A percentile compares a stretch with the other conserved stretches of the same genome.
Conservation (phyloP, 352 stramenopile genomes). For the Phytophthora nicotianae region DNA sequence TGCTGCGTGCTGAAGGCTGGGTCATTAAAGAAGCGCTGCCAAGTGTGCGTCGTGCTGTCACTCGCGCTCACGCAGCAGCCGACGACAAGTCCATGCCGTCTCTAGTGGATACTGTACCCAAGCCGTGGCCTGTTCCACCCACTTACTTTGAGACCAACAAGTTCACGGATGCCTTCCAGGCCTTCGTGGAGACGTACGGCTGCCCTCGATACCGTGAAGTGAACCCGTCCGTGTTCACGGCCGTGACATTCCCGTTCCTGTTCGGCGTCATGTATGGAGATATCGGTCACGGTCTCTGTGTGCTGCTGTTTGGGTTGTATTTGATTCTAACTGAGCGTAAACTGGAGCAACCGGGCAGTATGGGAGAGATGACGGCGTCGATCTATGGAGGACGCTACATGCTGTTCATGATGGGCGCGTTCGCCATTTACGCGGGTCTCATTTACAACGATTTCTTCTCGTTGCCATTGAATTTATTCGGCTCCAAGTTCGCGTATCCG, state of each 20-base stretch:
- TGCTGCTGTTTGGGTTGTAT: slow-evolving; percentile 95
- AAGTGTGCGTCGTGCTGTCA: slow-evolving; percentile 90
- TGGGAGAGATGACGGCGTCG: slow-evolving; percentile 92
- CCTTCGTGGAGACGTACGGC: slow-evolving; percentile 99
- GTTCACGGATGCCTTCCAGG: slow-evolving; percentile 98
- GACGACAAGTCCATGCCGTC: slow-evolving; percentile 95
- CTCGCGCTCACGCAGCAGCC: slow-evolving; percentile 84
- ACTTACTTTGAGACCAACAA: slow-evolving; percentile 99
- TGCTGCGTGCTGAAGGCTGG: slow-evolving; percentile 97
- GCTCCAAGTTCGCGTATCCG: slow-evolving; percentile 93
- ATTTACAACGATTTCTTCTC: slow-evolving; percentile 99
- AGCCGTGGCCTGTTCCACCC: slow-evolving; percentile 95
- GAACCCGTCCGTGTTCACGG: slow-evolving; percentile 98
- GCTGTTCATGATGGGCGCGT: slow-evolving; percentile 98
- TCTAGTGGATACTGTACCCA: slow-evolving; percentile 93
- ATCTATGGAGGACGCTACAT: slow-evolving; percentile 97
- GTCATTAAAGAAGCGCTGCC: slow-evolving; percentile 88
- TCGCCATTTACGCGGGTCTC: slow-evolving; percentile 97
- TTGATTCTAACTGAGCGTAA: slow-evolving; percentile 94
- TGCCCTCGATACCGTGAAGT: slow-evolving; percentile 98
- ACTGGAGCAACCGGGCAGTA: slow-evolving; percentile 68
- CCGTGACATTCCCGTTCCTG: slow-evolving; percentile 99
- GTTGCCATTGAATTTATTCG: slow-evolving; percentile 97
- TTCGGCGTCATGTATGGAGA: slow-evolving; percentile 99
- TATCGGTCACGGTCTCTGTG: slow-evolving; percentile 96